These are phyloP conservation scores for Xylariaceae sp. DNA, from an alignment of 2,329 filamentous ascomycete species.

Conservation along the genomic window DNA sequence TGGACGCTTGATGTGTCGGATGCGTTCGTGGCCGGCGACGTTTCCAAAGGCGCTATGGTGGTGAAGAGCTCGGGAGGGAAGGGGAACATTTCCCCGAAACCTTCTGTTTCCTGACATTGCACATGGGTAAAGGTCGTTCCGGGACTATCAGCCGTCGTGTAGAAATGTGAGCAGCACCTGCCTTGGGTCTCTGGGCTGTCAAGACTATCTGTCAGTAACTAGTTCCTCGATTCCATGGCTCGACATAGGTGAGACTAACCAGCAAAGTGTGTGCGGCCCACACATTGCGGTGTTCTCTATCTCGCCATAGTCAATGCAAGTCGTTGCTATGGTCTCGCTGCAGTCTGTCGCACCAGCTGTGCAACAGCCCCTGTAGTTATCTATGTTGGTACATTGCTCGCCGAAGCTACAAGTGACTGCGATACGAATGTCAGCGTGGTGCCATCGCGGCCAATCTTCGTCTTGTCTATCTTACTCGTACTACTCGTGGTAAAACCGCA, in stretches of 20 bases:
- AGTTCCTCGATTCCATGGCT: not conserved
- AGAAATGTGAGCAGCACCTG: slow-evolving; percentile 24
- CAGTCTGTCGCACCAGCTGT: slow-evolving; percentile 16
- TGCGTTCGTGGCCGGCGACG: not conserved
- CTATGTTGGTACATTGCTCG: slow-evolving; percentile 24
- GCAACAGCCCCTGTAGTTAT: slow-evolving; percentile 25
- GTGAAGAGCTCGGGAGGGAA: slow-evolving; percentile 21
- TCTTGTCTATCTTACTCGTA: slow-evolving; percentile 16
- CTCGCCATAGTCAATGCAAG: slow-evolving; percentile 19
- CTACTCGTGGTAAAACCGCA: slow-evolving; percentile 24
- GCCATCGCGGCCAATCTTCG: not conserved
- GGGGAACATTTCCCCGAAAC: slow-evolving; percentile 23
- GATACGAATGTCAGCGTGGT: slow-evolving; percentile 5
- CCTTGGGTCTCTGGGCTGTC: slow-evolving; percentile 16
- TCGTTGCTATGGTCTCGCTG: slow-evolving; percentile 22
- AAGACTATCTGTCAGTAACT: slow-evolving; percentile 1
- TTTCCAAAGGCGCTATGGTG: slow-evolving; percentile 3
- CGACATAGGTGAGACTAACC: slow-evolving; percentile 12
- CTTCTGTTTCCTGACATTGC: slow-evolving; percentile 17
- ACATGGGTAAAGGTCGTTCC: slow-evolving; percentile 21
- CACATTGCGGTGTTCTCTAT: slow-evolving; percentile 14
- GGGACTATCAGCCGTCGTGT: slow-evolving; percentile 13
- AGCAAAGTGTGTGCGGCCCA: slow-evolving; percentile 24
- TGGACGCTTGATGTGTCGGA: not conserved
- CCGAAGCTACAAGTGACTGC: slow-evolving; percentile 25